Evolutionary conservation across 2,329 filamentous ascomycete species (phyloP), one percentile per base, ranked within the genome.

Genomic region (Pseudocercospora cruenta): DNA sequence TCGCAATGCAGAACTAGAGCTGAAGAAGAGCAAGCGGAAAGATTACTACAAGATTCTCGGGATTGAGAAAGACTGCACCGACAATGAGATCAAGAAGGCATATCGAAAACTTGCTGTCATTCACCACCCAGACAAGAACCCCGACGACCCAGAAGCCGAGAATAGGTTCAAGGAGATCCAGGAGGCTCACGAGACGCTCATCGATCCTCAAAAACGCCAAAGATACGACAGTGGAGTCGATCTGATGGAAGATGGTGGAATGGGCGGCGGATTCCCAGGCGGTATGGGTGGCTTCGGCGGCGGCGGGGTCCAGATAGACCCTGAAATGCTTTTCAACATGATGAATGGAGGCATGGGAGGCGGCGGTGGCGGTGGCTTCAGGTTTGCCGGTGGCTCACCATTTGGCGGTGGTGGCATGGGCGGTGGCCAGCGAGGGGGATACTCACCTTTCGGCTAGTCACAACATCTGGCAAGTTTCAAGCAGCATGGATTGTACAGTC

Each of bases 41-140:
- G 95, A 99, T 77, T 98, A 97, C 82, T 99, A 99, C 85, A 97
- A 97, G 87, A 97, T 98, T 71, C 88, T 99, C 61, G 91, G 90
- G 5, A 83, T 99, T 8, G 84, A 91, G 65, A 98, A 97, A 84
- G 91, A 94, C 68, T 93, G 93, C 43, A 87, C 87, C 47, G 93
- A 96, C 22, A 85, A 85, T 64, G 88, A 95, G 62, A 95, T 99
- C 83, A 99, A 98, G 86, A 94, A 94, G 83, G 95, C 94, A 1
- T 99, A 99, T 83, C 89, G 94, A 71, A 97, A 95, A 81, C 86
- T 97, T 76, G 95, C 95, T 64, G 94, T 99, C 72, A 85, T 94
- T 70, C 91, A 97, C 78, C 95, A 99, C 79, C 95, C 95, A 2
- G 95, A 99, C 83, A 99, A 99, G 88, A 99, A 98, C 81, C 92